Percentiles rank a stretch among this genome's conserved stretches.
phyloP scores from a whole-genome alignment of 768 basidiomycete species.

The Crucibulum laeve region DNA sequence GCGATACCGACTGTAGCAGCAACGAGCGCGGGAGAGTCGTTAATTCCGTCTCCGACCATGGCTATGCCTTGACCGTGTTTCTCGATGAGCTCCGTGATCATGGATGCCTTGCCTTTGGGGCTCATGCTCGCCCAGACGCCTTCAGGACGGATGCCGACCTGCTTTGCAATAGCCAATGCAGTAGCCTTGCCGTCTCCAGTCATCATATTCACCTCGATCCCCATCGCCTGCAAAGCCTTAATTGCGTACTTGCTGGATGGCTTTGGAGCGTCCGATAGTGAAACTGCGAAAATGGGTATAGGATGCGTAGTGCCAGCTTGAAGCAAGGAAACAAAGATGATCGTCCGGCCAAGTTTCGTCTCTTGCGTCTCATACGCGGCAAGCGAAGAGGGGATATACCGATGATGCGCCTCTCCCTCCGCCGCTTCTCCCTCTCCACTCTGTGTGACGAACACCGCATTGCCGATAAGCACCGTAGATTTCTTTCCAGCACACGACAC shows the following conservation, averaged over 20 bases:
- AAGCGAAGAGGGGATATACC: conserved; percentile 54
- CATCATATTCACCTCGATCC: conserved; percentile 89
- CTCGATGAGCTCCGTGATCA: conserved; percentile 78
- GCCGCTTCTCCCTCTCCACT: conserved; percentile 31
- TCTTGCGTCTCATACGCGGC: conserved; percentile 67
- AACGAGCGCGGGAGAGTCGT: conserved; percentile 96
- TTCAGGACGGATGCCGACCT: conserved; percentile 82
- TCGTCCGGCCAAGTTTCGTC: conserved; percentile 68
- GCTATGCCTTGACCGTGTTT: conserved; percentile 72
- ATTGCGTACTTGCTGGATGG: conserved; percentile 82
- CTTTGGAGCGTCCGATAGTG: conserved; percentile 86
- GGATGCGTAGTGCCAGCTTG: conserved; percentile 30
- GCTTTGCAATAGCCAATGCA: conserved; percentile 82
- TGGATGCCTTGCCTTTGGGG: conserved; percentile 90
- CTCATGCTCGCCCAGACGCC: conserved; percentile 91
- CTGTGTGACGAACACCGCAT: conserved; percentile 62
- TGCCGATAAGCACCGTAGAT: conserved; percentile 71
- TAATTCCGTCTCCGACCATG: conserved; percentile 99
- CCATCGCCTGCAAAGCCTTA: conserved; percentile 77
- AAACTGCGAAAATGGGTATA: conserved; percentile 71
- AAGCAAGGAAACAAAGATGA: conserved; percentile 80
- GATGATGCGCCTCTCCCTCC: conserved; percentile 12
- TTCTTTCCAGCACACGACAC: conserved; percentile 50
- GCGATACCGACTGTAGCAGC: conserved; percentile 97
- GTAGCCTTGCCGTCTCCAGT: conserved; percentile 90